Evolutionary conservation across 2,329 filamentous ascomycete species (phyloP), one percentile per base, ranked within the genome.

Genomic region (Coniochaeta sp.): DNA sequence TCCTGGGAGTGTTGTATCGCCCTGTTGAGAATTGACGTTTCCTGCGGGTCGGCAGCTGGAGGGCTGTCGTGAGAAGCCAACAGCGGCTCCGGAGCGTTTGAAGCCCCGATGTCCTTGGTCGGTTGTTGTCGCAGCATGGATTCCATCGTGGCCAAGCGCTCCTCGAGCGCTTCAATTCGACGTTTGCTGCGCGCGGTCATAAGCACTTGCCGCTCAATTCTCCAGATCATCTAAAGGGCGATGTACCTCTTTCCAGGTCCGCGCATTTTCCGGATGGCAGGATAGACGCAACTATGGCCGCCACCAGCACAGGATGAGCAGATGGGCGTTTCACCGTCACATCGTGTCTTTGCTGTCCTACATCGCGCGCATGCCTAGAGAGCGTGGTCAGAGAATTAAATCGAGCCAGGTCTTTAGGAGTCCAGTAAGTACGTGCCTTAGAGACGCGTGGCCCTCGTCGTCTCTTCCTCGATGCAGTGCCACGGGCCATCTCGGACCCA

Each of bases 291-390:
- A 26, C 31, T 12, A 34, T 40, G 50, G 24, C 47, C 44, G 1
- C 58, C 47, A 19, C 40, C 47, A 16, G 59, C 52, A 34, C 62
- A 63, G 6, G 55, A 22, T 28, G 62, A 58, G 44, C 62, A 63
- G 1, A 57, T 58, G 1, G 62, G 62, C 47, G 36, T 60, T 26
- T 59, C 34, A 50, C 60, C 62, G 26, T 60, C 62, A 57, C 62
- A 63, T 36, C 60, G 58, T 44, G 43, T 19, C 56, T 63, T 63
- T 17, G 33, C 38, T 17, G 55, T 17, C 36, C 58, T 58, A 52
- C 62, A 63, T 60, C 55, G 60, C 26, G 50, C 24, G 40, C 62
- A 63, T 26, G 62, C 62, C 60, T 63, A 33, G 31, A 6, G 31
- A 26, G 56, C 4, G 1, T 22, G 50, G n/a, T 55, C n/a, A 28